Conservation (phyloP, 306 rosid genomes). For the Prinsepia uniflora region DNA sequence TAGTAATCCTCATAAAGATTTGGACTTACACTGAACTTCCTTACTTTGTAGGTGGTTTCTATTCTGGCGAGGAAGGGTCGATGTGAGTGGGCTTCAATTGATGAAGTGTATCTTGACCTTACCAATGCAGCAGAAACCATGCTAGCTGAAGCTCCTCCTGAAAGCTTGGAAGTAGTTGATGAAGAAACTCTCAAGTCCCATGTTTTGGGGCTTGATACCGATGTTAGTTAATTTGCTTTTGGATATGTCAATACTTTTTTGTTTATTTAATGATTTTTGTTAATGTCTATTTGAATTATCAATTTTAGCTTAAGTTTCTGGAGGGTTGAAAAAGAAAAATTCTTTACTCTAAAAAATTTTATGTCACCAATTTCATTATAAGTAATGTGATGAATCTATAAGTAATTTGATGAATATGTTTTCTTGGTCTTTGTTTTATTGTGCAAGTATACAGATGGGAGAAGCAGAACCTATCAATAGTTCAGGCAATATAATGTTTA, state of each 20-base stretch:
- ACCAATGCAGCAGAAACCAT: constrained; percentile 77
- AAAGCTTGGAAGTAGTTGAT: constrained; percentile 42
- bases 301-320: too few relatives aligned
- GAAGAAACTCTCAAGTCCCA: constrained; percentile 83
- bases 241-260: background rate
- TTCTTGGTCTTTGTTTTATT: background rate
- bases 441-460: background rate
- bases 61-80: constrained; percentile 76
- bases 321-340: background rate
- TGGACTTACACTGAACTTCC: constrained; percentile 14
- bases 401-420: background rate
- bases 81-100: constrained; percentile 97
- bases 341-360: background rate
- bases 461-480: background rate
- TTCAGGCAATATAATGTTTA: background rate
- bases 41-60: constrained; percentile 58
- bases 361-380: background rate
- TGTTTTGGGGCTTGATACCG: constrained; percentile 61
- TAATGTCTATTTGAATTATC: background rate
- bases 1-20: background rate
- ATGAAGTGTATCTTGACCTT: constrained; percentile 93
- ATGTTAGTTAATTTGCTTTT: constrained; percentile 43
- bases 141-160: constrained; percentile 69
- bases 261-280: background rate
- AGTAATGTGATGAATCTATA: background rate